These are phyloP conservation scores for Macadamia integrifolia DNA, from an alignment of 164 flowering plant species.

Conservation along the genomic window DNA sequence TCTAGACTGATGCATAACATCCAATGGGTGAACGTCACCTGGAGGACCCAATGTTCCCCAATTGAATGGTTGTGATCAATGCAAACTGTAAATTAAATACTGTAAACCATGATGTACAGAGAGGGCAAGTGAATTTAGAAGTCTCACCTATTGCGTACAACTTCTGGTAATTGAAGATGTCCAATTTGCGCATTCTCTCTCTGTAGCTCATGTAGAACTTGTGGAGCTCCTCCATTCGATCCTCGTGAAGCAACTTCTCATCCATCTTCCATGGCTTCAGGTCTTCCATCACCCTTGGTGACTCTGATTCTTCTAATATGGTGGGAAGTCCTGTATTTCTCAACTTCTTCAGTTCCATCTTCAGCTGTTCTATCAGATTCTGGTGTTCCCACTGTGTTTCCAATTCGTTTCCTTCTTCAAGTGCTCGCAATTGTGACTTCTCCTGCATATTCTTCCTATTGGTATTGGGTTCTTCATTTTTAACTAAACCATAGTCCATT, in stretches of 20 bases:
- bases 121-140: conserved; percentile 1
- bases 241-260: conserved; percentile 57
- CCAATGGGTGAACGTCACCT: not conserved
- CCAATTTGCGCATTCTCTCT: conserved; percentile 86
- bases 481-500: not conserved
- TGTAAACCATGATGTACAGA: not conserved
- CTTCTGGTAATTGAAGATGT: conserved; percentile 93
- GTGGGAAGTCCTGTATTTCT: conserved; percentile 87
- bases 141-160: conserved; percentile 79
- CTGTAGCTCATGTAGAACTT: conserved; percentile 74
- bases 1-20: not conserved
- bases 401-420: conserved; percentile 38
- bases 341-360: conserved; percentile 72
- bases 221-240: conserved; percentile 57
- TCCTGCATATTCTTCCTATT: conserved; percentile 18
- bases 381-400: conserved; percentile 90
- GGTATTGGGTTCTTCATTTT: conserved; percentile 15
- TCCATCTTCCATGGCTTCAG: conserved; percentile 88
- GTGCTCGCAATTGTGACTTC: conserved; percentile 18
- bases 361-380: conserved; percentile 81
- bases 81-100: not conserved
- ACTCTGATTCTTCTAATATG: conserved; percentile 81
- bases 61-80: not conserved
- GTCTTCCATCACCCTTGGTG: conserved; percentile 65
- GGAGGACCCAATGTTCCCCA: not conserved